phyloP scores from a whole-genome alignment of 306 rosid species.

The Geum urbanum region DNA sequence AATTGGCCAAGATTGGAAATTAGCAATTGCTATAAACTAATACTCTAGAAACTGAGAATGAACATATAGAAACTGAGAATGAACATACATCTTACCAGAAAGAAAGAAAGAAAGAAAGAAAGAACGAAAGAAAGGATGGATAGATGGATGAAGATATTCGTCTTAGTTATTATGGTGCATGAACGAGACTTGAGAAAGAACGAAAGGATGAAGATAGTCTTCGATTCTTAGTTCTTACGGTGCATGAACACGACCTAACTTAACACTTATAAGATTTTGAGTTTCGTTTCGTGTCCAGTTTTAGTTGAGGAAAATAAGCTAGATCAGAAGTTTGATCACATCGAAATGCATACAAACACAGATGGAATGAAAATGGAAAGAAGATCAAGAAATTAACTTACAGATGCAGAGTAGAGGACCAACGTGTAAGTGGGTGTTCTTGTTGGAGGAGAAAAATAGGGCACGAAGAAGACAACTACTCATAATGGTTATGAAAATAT shows the following conservation, averaged over 20 bases:
- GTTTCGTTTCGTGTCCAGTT: no score
- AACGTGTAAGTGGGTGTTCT: not conserved
- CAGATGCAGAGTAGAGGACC: constrained; percentile 1
- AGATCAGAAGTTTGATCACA: no score
- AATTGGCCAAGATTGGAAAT: not conserved
- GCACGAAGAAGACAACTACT: not conserved
- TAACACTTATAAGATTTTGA: no score
- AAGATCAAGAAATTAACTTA: not conserved
- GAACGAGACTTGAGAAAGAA: no score
- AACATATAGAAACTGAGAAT: not conserved
- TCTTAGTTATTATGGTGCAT: no score
- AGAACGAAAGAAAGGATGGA: no score
- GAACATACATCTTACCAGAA: not conserved
- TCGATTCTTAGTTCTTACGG: no score
- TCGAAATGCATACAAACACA: not conserved
- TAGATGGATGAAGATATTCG: no score
- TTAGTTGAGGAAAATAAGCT: no score
- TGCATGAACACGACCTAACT: no score
- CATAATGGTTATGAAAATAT: not conserved
- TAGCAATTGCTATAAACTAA: not conserved
- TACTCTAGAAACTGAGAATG: not conserved
- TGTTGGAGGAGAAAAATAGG: not conserved
- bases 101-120: not conserved
- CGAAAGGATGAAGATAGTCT: no score
- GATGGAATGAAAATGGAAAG: not conserved